Conservation (phyloP, 352 stramenopile species). For the Plasmopara muralis region DNA sequence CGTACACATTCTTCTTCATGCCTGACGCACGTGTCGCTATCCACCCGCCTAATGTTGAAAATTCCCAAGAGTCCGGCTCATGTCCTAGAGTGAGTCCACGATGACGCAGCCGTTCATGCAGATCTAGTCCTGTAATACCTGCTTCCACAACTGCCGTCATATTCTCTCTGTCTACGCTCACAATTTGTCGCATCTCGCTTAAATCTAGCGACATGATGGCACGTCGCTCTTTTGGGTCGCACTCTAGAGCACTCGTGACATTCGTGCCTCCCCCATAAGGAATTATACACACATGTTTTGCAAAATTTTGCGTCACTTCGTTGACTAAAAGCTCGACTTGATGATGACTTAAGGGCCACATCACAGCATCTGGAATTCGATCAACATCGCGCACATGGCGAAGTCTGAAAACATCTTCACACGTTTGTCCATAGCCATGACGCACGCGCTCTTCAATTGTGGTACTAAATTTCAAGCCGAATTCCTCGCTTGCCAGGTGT, state of each 20-base stretch:
- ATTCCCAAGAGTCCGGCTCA: slow-evolving; percentile 91
- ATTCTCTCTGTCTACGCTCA: slow-evolving; percentile 78
- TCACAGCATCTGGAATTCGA: slow-evolving; percentile 86
- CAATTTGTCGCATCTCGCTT: slow-evolving; percentile 79
- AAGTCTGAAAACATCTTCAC: slow-evolving; percentile 60
- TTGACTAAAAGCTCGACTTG: slow-evolving; percentile 83
- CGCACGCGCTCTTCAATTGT: slow-evolving; percentile 50
- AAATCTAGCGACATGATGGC: slow-evolving; percentile 93
- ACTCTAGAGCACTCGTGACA: slow-evolving; percentile 60
- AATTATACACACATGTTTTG: slow-evolving; percentile 84
- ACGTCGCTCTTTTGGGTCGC: slow-evolving; percentile 57
- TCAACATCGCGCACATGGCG: slow-evolving; percentile 36
- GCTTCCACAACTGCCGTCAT: slow-evolving; percentile 83
- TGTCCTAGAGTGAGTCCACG: slow-evolving; percentile 88
- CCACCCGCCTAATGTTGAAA: slow-evolving; percentile 90
- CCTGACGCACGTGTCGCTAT: slow-evolving; percentile 89
- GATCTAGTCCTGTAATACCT: slow-evolving; percentile 85
- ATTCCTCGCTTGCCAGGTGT: slow-evolving; percentile 12
- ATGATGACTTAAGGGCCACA: slow-evolving; percentile 79
- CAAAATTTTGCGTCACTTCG: slow-evolving; percentile 41
- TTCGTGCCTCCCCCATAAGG: slow-evolving; percentile 94
- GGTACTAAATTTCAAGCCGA: slow-evolving; percentile 31
- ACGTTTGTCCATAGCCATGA: slow-evolving; percentile 66
- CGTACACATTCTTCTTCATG: slow-evolving; percentile 94
- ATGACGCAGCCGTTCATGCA: slow-evolving; percentile 82